Evolutionary conservation across 2,329 filamentous ascomycete genomes (phyloP), one percentile per base, ranked within the genome.

Genomic region (Coniochaeta ligniaria): DNA sequence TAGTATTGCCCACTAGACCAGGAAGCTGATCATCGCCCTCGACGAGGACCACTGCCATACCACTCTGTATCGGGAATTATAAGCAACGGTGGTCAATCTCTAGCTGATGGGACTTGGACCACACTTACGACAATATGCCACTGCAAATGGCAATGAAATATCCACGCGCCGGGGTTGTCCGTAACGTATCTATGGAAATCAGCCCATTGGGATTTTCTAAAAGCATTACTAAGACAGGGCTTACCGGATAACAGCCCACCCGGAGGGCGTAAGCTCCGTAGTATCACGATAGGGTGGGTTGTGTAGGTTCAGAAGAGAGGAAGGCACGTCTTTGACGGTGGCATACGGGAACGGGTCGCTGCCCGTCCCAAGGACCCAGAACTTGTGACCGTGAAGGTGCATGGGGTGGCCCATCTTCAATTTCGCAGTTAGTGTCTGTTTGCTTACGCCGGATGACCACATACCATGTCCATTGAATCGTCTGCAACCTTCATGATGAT

Each of bases 31-130:
- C 52, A 26, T 56, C 52, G 28, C 52, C 52, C 26, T 56, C 52
- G 52, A 56, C 28, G 52, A 56, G 52, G 52, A 56, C 52, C 52
- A 56, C n/a, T 56, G 52, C 52, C 52, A 56, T 56, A 33, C 52
- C 52, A 33, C 52, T 56, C 52, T 56, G 26, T 31, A 56, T 56
- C 28, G 17, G 16, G n/a, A 50, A 50, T 50, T n/a, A 26, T 50
- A 50, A 50, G 43, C 43, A 35, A 35, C 12, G 6, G n/a, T 50
- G 43, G n/a, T 50, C n/a, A 20, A 17, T 56, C 16, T 22, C 52
- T 56, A 22, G 26, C 17, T 22, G 52, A 31, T 31, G 52, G 31
- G 7, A n/a, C 22, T 17, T 22, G 52, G 28, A 26, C 52, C 52
- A 22, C 52, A 56, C 26, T 56, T 56, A 56, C 52, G 52, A 31